Evolutionary conservation across 352 stramenopile genomes (phyloP).

Genomic region (Phytophthora gonapodyides): DNA sequence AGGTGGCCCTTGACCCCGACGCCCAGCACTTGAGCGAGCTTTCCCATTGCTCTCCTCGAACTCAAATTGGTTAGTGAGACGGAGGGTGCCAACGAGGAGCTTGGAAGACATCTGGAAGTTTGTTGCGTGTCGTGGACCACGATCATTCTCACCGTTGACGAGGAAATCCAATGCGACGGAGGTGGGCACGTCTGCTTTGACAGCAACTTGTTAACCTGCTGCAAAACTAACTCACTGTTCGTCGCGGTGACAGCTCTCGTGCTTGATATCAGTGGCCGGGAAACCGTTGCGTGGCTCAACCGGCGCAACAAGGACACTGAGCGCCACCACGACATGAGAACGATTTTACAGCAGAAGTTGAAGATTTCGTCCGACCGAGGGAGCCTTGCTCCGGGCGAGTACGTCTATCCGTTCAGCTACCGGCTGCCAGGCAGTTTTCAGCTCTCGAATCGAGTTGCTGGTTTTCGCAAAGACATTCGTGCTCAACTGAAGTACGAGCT

Average conservation of each 20-base stretch:
- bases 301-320: constrained; percentile 8
- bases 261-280: constrained; percentile 4
- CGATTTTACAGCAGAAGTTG: constrained; percentile 9
- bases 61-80: constrained; percentile 15
- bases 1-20: constrained; percentile 22
- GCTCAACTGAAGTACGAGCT: constrained; percentile 19
- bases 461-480: constrained; percentile 12
- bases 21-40: constrained; percentile 22
- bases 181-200: no score
- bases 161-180: constrained; percentile 25
- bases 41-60: constrained; percentile 10
- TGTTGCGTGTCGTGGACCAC: no score
- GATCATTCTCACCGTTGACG: constrained; percentile 12
- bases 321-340: constrained; percentile 7
- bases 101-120: constrained; percentile 16
- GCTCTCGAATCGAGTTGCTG: constrained; percentile 15
- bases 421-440: constrained; percentile 16
- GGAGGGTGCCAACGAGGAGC: constrained; percentile 1
- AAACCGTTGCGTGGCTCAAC: constrained; percentile 19
- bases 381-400: constrained; percentile 12
- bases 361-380: constrained; percentile 6
- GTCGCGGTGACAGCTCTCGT: constrained; percentile 12
- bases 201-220: no score
- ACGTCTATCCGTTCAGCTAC: constrained; percentile 21
- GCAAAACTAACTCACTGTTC: no score